A percentile compares a stretch with the other conserved stretches of the same genome.
Evolutionary conservation across 768 basidiomycete genomes (phyloP).

Genomic region (Xanthoconium purpureum): DNA sequence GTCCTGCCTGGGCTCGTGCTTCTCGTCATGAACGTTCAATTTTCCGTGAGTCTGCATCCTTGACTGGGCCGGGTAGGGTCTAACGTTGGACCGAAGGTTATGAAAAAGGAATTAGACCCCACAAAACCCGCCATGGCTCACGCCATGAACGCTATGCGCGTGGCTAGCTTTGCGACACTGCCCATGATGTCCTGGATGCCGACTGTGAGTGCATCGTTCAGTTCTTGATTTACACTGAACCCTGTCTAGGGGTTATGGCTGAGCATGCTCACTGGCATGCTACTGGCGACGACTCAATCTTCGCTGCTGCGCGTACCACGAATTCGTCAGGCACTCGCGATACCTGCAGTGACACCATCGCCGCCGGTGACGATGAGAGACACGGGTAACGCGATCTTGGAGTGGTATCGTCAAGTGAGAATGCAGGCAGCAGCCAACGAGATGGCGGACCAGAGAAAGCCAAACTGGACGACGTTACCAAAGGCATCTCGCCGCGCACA

Average conservation of each 20-base stretch:
- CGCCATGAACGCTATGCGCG: slow-evolving; percentile 62
- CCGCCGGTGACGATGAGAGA: slow-evolving; percentile 30
- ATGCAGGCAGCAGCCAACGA: slow-evolving; percentile 2
- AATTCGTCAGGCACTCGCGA: slow-evolving; percentile 39
- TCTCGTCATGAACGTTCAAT: slow-evolving; percentile 63
- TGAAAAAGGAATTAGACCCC: slow-evolving; percentile 54
- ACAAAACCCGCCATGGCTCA: slow-evolving; percentile 58
- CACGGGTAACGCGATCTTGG: slow-evolving; percentile 17
- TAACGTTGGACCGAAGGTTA: slow-evolving; percentile 28
- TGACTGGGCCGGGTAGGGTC: not conserved
- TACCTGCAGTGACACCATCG: slow-evolving; percentile 23
- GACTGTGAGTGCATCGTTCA: slow-evolving; percentile 46
- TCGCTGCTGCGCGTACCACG: slow-evolving; percentile 40
- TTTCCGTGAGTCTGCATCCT: slow-evolving; percentile 48
- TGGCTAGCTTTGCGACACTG: slow-evolving; percentile 51
- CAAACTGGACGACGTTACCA: slow-evolving; percentile 24
- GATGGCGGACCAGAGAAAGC: slow-evolving; percentile 12
- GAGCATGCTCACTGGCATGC: slow-evolving; percentile 53
- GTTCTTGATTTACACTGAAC: not conserved
- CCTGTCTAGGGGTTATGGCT: slow-evolving; percentile 50
- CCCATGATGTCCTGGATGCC: slow-evolving; percentile 60
- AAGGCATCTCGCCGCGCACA: slow-evolving; percentile 17
- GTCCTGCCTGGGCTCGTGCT: slow-evolving; percentile 62
- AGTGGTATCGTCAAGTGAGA: slow-evolving; percentile 15
- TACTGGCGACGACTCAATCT: slow-evolving; percentile 46